phyloP scores from a whole-genome alignment of 805 yeast genomes.

The Pichia kluyveri region DNA sequence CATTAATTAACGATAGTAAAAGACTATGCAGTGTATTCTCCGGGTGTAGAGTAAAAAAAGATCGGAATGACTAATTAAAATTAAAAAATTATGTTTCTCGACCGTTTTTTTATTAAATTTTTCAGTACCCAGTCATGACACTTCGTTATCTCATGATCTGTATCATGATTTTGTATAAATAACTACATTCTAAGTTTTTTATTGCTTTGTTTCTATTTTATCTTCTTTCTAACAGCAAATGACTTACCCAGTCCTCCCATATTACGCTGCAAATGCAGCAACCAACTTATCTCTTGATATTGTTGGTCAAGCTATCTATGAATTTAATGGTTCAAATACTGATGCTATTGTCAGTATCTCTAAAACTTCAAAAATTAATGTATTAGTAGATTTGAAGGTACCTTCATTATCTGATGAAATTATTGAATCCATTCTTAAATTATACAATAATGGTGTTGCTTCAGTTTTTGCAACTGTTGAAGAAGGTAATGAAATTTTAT shows the following conservation, averaged over 20 bases:
- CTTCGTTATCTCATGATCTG: too few relatives aligned
- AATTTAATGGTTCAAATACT: slow-evolving; percentile 11
- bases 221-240: slow-evolving; percentile 4
- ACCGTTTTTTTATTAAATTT: background rate
- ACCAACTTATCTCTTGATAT: slow-evolving; percentile 13
- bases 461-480: slow-evolving; percentile 18
- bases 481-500: slow-evolving; percentile 15
- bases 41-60: too few relatives aligned
- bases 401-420: slow-evolving; percentile 11
- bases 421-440: slow-evolving; percentile 14
- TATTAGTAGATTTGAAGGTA: slow-evolving; percentile 18
- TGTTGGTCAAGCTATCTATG: slow-evolving; percentile 23
- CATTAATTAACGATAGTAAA: background rate
- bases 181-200: background rate
- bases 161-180: too few relatives aligned
- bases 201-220: background rate
- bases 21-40: too few relatives aligned
- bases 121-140: too few relatives aligned
- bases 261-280: slow-evolving; percentile 11
- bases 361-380: slow-evolving; percentile 7
- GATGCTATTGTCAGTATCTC: slow-evolving; percentile 11
- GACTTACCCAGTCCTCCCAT: slow-evolving; percentile 29
- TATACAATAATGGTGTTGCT: slow-evolving; percentile 25
- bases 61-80: too few relatives aligned
- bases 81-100: background rate